Base-by-base conservation (phyloP, 768 basidiomycete genomes). In the Hemileccinum rubropunctum region DNA sequence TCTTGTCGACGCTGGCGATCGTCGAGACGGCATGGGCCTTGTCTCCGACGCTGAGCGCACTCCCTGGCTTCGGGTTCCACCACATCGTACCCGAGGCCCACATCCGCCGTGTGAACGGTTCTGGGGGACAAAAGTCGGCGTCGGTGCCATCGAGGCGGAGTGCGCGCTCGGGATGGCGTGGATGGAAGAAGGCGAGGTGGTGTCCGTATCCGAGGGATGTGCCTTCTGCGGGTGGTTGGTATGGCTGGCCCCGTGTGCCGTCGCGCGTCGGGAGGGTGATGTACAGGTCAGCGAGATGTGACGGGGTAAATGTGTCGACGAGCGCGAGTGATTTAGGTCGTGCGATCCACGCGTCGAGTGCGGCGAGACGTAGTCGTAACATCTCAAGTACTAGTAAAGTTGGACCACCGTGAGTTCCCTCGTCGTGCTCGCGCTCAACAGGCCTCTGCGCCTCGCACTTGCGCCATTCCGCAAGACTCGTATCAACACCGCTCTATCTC, bases 51-150 rank as follows among this genome's bases (percentile, higher is more conserved):
- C 73, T 56, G 52, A 91, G 63, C 1, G 77, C 76, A 32, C 67
- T 64, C 27, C 61, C 48, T 10, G 39, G 36, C 47, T 41, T 67
- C 54, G 40, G 27, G 57, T 81, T 74, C 86, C 86, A 91, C 23
- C 67, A 70, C 63, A 90, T 82, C 58, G 68, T 76, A 3, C 88
- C 88, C 18, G 84, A 77, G 3, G 85, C 86, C 87, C 88, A 91
- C 88, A 90, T 91, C n/a, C 88, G 73, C 49, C 83, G 75, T 23
- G 81, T 78, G 68, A 87, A 89, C 3, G 87, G 87, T 43, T 76
- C 71, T 0, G 88, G 88, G 2, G 88, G 86, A 56, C 82, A 82
- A 45, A 87, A 82, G 42, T 84, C 81, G 1, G 77, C 73, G 45
- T 88, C 87, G 12, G 87, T 89, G 14, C 86, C 87, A 58, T 90